Conservation (phyloP, 768 basidiomycete species). For the Lactarius hatsudake region DNA sequence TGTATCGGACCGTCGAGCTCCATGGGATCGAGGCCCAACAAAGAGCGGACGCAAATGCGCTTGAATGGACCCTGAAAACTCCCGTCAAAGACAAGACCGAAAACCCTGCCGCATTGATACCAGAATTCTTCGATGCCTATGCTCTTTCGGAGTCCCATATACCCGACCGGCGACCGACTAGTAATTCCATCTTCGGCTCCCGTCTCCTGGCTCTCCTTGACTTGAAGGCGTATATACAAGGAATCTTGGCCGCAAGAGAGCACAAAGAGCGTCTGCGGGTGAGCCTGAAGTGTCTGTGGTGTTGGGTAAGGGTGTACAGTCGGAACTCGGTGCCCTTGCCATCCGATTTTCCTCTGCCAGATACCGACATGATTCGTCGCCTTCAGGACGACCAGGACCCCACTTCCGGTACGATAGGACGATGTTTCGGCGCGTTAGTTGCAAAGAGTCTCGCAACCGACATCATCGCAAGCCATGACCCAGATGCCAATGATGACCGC, state of each 20-base stretch:
- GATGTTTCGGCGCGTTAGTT: background rate
- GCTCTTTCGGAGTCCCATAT: background rate
- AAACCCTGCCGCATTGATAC: background rate
- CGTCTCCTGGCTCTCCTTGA: background rate
- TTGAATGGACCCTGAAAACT: constrained; percentile 7
- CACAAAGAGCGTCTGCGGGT: background rate
- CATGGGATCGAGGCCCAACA: background rate
- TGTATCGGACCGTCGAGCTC: background rate
- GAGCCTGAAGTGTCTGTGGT: constrained; percentile 8
- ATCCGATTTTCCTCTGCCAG: no score
- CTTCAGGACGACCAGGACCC: background rate
- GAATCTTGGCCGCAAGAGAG: no score
- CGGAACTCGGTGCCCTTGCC: no score
- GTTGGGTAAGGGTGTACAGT: constrained; percentile 3
- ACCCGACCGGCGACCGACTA: background rate
- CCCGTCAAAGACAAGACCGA: background rate
- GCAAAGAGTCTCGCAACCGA: background rate
- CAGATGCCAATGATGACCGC: background rate
- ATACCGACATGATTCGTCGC: background rate
- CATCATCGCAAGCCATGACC: no score
- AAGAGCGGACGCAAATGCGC: background rate
- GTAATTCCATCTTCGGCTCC: background rate
- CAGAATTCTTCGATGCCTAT: constrained; percentile 1
- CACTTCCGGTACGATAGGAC: background rate
- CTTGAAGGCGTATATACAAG: background rate